Base-by-base conservation (phyloP, 352 stramenopile species). In the Phytopythium helicoides region DNA sequence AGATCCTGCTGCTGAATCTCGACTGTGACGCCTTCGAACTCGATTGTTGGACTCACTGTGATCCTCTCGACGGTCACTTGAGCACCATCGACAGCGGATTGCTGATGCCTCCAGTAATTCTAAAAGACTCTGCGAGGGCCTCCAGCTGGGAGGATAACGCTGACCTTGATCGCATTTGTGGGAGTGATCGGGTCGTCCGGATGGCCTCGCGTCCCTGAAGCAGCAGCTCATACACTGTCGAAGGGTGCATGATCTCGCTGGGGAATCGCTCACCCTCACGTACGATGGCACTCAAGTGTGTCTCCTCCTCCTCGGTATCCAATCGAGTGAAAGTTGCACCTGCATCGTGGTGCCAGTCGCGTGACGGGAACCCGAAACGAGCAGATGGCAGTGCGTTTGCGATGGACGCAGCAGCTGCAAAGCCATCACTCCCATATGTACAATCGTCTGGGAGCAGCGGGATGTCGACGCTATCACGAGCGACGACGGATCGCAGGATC, bases 181-280 rank as follows among this genome's bases (percentile, higher is more conserved):
- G 15, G 56, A 18, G 25, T 52, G 63, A 18, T 56, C 60, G 19
- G n/a, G n/a, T n/a, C n/a, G n/a, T n/a, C 42, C n/a, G 18, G 68
- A 57, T 22, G 54, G 18, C 5, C 46, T 31, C 4, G 21, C 54
- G 56, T 1, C 69, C 69, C 25, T 73, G 65, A 40, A 56, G 21
- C 47, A 69, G 65, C 18, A 79, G 47, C 21, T 76, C 62, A 48
- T 63, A 53, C 15, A 59, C 65, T 14, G 55, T 69, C 3, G 54
- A 50, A 15, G 73, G 18, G n/a, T 54, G 34, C 56, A 79, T 63
- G 12, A 64, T 42, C 4, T 31, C 6, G 19, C 34, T 34, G 18
- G 8, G 26, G 6, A 35, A 5, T 49, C 14, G 16, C n/a, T n/a
- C n/a, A n/a, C n/a, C n/a, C n/a, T n/a, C n/a, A n/a, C n/a, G n/a